Evolutionary conservation across 352 stramenopile species (phyloP).

Genomic region (Thalassiosira ordinaria): DNA sequence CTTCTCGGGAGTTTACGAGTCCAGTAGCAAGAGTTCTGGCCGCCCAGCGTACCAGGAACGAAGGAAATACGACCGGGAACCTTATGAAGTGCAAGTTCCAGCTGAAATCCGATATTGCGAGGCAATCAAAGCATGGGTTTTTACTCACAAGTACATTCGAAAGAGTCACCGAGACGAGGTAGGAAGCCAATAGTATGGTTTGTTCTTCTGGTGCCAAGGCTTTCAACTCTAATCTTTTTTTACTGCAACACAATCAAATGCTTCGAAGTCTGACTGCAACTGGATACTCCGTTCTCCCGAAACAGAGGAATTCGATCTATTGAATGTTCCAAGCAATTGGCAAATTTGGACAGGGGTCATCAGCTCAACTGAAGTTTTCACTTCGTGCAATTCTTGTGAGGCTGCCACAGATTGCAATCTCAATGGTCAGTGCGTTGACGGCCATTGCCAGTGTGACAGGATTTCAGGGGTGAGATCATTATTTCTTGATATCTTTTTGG

Average conservation of each 20-base stretch:
- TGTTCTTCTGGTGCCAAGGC: too few species aligned
- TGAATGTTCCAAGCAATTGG: slow-evolving; percentile 9
- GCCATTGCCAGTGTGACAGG: slow-evolving; percentile 1
- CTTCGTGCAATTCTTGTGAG: background rate
- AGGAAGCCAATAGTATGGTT: too few species aligned
- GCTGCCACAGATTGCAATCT: slow-evolving; percentile 8
- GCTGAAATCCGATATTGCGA: slow-evolving; percentile 23
- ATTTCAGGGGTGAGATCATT: slow-evolving; percentile 7
- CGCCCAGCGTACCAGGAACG: slow-evolving; percentile 16
- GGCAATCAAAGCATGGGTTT: slow-evolving; percentile 7
- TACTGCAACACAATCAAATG: too few species aligned
- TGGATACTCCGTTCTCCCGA: slow-evolving; percentile 27
- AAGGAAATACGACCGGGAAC: slow-evolving; percentile 1
- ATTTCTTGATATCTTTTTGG: too few species aligned
- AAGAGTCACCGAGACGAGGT: slow-evolving; percentile 2
- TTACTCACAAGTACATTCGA: slow-evolving; percentile 24
- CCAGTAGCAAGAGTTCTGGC: too few species aligned
- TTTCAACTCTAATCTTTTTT: too few species aligned
- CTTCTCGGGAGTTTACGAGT: slow-evolving; percentile 25
- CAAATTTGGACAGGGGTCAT: slow-evolving; percentile 16
- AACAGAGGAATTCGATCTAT: slow-evolving; percentile 17
- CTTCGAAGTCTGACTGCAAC: slow-evolving; percentile 15
- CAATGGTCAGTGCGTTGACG: slow-evolving; percentile 14
- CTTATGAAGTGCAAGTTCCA: background rate
- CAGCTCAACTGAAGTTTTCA: slow-evolving; percentile 5